Base-by-base conservation (phyloP, 257 asterid species). In the Orobanche coerulescens region DNA sequence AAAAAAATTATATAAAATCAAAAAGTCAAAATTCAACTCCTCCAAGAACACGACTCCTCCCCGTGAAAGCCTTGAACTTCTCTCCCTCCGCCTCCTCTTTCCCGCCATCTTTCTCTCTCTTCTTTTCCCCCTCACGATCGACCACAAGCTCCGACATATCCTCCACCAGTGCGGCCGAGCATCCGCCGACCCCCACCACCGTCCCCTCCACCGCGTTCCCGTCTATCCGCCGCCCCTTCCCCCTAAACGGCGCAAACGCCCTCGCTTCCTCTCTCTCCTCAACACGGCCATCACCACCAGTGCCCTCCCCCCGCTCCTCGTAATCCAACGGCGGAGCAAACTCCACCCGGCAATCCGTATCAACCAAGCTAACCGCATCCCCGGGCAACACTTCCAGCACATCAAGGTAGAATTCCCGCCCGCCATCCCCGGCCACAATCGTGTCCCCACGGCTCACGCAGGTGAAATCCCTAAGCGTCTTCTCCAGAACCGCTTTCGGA, bases 371-470 rank as follows among this genome's bases (percentile, higher is more conserved):
- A 1, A 19, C 28, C 5, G 54, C 54, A 0, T 19, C 28, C 13
- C 25, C 23, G 0, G 54, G n/a, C 54, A 6, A 1, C 28, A 20
- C 54, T 2, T 48, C 46, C 43, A 67, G 5, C 34, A 67, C 66
- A 5, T 67, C 72, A 4, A 67, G 0, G n/a, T 33, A 58, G 5
- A 14, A 67, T 8, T 67, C 66, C 25, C 23, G 11, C 11, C 14
- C 46, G 4, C 15, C 23, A 34, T 57, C 6, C 60, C 13, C 20
- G 0, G 58, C 42, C 66, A 7, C 4, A 12, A 67, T 15, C 5
- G 61, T 58, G 8, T 67, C 72, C 22, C 72, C 66, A 1, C 0
- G 0, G 19, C 60, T 67, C 44, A 58, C 1, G 36, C 66, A 67
- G 5, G 54, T 18, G 6, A 47, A 47, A 2, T 4, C 28, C 28